Conservation (phyloP, 441 rosid genomes). For the Dalechampia spathulata region DNA sequence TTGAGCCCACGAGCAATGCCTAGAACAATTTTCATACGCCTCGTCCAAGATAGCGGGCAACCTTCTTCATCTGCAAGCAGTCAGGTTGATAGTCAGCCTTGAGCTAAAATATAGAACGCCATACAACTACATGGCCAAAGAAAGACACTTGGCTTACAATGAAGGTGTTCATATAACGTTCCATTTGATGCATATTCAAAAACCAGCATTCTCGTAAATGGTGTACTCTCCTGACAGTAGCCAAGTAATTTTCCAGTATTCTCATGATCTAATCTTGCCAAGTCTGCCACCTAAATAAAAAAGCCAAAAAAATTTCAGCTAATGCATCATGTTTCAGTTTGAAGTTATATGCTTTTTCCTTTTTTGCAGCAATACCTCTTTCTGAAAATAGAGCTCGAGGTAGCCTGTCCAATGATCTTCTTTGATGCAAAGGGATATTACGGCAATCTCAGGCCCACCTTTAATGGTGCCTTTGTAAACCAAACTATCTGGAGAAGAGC, state of each 20-base stretch:
- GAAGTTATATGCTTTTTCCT: constrained; percentile 3
- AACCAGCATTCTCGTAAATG: constrained; percentile 90
- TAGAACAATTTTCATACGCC: constrained; percentile 77
- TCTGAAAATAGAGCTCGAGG: constrained; percentile 89
- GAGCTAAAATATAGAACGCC: constrained; percentile 2
- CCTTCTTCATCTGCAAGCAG: constrained; percentile 81
- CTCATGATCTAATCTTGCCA: constrained; percentile 87
- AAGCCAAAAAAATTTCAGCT: constrained; percentile 8
- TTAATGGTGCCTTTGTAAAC: constrained; percentile 91
- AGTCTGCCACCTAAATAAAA: constrained; percentile 75
- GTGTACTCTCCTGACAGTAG: constrained; percentile 70
- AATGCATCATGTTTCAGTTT: constrained; percentile 1
- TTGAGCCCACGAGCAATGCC: constrained; percentile 91
- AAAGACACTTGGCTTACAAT: constrained; percentile 52
- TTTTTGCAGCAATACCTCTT: constrained; percentile 50
- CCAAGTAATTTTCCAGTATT: constrained; percentile 79
- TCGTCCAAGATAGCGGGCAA: constrained; percentile 75
- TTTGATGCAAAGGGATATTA: constrained; percentile 79
- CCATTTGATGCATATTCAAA: constrained; percentile 96
- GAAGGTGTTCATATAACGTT: constrained; percentile 88
- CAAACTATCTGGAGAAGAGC: constrained; percentile 86
- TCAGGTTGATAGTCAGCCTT: constrained; percentile 17
- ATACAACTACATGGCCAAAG: constrained; percentile 1
- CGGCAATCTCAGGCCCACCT: constrained; percentile 96
- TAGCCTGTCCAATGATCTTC: constrained; percentile 92